These are phyloP conservation scores for Acanthochlamys bracteata DNA, from an alignment of 106 monocot species.

Conservation along the genomic window DNA sequence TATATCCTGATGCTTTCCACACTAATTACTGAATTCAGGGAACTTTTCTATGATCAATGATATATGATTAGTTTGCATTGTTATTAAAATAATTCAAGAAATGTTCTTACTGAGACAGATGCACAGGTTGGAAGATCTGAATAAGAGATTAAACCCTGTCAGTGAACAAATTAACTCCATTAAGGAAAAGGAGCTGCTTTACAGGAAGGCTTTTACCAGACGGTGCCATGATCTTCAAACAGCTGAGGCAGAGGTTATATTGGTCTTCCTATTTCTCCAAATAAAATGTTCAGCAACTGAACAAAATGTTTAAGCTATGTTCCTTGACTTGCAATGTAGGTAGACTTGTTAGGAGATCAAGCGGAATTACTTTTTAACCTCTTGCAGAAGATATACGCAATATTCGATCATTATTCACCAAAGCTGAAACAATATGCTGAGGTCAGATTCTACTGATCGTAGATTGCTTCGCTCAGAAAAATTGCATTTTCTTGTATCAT, in stretches of 20 bases:
- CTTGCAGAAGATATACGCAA: slow-evolving; percentile 46
- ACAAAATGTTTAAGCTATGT: background rate
- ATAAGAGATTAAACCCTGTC: slow-evolving; percentile 15
- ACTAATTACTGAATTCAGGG: too few species aligned
- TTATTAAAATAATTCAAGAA: too few species aligned
- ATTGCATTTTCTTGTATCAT: too few species aligned
- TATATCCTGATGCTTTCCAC: too few species aligned
- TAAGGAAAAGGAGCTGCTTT: slow-evolving; percentile 33
- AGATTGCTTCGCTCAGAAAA: too few species aligned
- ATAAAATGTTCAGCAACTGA: background rate
- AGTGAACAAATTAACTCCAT: slow-evolving; percentile 21
- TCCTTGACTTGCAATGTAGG: slow-evolving; percentile 21
- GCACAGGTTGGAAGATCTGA: slow-evolving; percentile 45
- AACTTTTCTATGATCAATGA: too few species aligned
- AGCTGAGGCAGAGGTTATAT: slow-evolving; percentile 58
- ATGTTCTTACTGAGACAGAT: background rate
- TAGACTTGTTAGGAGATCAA: slow-evolving; percentile 79
- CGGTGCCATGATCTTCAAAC: slow-evolving; percentile 60
- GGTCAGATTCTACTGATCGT: slow-evolving; percentile 18
- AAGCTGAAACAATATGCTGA: slow-evolving; percentile 35
- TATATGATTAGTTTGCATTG: too few species aligned
- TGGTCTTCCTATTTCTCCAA: background rate
- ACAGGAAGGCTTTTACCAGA: slow-evolving; percentile 56
- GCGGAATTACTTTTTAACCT: slow-evolving; percentile 50
- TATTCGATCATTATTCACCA: slow-evolving; percentile 43